Conservation (phyloP, 768 basidiomycete species). For the Leccinum aurantiacum region DNA sequence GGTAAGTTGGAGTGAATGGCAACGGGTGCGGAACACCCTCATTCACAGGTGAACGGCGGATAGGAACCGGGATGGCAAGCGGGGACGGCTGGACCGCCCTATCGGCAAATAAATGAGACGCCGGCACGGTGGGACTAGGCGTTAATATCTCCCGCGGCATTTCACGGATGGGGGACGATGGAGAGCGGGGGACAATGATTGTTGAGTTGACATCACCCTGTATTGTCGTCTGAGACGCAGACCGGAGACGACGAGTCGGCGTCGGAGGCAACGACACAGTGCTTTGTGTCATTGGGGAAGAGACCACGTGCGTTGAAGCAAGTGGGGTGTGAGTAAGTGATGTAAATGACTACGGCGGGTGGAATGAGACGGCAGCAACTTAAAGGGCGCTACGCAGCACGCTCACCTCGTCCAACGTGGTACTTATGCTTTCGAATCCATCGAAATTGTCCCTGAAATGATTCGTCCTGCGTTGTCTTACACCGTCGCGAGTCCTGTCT, state of each 20-base stretch:
- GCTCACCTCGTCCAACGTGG: constrained; percentile 51
- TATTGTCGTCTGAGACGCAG: constrained; percentile 18
- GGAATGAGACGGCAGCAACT: not conserved
- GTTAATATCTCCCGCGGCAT: not conserved
- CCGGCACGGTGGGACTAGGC: not conserved
- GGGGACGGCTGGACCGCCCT: constrained; percentile 1
- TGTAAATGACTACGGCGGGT: constrained; percentile 40
- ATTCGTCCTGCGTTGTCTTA: constrained; percentile 10
- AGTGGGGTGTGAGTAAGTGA: constrained; percentile 47
- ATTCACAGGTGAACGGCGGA: not conserved
- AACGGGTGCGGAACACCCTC: constrained; percentile 5
- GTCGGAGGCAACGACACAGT: constrained; percentile 18
- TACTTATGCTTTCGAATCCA: constrained; percentile 21
- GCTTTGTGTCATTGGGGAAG: constrained; percentile 26
- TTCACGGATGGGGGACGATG: constrained; percentile 1
- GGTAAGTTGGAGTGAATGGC: constrained; percentile 21
- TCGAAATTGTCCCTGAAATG: constrained; percentile 13
- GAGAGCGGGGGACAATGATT: constrained; percentile 1
- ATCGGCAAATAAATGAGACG: not conserved
- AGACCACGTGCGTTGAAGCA: constrained; percentile 46
- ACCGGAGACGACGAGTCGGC: constrained; percentile 16
- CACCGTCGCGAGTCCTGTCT: constrained; percentile 3
- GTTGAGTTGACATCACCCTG: constrained; percentile 1
- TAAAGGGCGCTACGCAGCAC: not conserved
- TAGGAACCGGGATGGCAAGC: constrained; percentile 12